Base-by-base conservation (phyloP, 2,329 filamentous ascomycete genomes). In the Penicillium verrucosum region DNA sequence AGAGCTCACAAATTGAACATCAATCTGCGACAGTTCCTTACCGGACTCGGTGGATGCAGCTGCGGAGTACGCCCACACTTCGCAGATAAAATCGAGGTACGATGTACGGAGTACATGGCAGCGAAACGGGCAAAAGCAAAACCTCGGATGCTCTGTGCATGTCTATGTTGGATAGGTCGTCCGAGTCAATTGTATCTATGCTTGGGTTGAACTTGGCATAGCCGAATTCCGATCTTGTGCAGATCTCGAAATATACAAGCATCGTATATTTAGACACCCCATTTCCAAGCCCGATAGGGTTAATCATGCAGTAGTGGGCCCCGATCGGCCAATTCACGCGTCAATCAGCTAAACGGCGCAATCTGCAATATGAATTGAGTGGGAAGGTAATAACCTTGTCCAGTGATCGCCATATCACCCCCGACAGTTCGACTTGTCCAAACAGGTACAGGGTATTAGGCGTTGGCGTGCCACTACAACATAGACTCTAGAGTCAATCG, bases 161-260 rank as follows among this genome's bases (percentile, higher is more conserved):
- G 21, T 27, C 36, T 21, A 5, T 49, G 32, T 27, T 40, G 47
- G 30, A 12, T 12, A 29, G 14, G 16, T 7, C 16, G 4, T 21
- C 12, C 25, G 9, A 51, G 32, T 34, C 27, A 27, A 14, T 45
- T 32, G 11, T 32, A 11, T 32, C 21, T 44, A 25, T 21, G 29
- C 30, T 37, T n/a, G 25, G 18, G 27, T 36, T 23, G 18, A 45
- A 38, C 7, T 44, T 34, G 29, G n/a, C 40, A 10, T 51, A 55
- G 36, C 47, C 54, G 40, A 57, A 47, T 34, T 34, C 10, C 47
- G 44, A 44, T 51, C 37, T 45, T 50, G 36, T 36, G 37, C 46
- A 21, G 57, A 61, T 57, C 51, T 27, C 18, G 14, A 25, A 12
- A 21, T 9, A 14, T 32, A 21, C 5, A 21, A 16, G 6, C n/a